These are phyloP conservation scores for Puccinia brachypodii DNA, from an alignment of 1,284 basidiomycete species.

Conservation along the genomic window DNA sequence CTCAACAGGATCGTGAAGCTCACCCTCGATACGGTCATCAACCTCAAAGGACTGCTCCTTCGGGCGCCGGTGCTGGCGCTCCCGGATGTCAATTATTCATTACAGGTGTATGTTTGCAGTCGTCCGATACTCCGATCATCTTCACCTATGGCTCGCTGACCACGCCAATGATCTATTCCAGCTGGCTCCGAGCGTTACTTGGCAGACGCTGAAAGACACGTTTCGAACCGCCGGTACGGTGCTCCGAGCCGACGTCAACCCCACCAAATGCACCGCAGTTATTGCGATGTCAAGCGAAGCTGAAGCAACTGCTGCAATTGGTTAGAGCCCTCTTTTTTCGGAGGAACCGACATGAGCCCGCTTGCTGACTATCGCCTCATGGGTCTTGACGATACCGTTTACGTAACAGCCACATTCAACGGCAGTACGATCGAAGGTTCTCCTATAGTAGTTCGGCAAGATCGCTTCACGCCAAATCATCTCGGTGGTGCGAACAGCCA, in stretches of 20 bases:
- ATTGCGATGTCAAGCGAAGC: constrained; percentile 86
- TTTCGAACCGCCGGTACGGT: constrained; percentile 93
- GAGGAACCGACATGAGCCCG: neutral
- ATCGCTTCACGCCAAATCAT: constrained; percentile 29
- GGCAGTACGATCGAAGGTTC: constrained; percentile 46
- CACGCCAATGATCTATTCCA: constrained; percentile 56
- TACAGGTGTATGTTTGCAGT: constrained; percentile 38
- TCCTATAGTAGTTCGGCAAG: constrained; percentile 36
- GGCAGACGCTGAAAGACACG: constrained; percentile 97
- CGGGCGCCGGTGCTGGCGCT: constrained; percentile 1
- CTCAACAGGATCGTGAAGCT: constrained; percentile 82
- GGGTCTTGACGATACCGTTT: too few species aligned
- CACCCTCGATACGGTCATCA: constrained; percentile 90
- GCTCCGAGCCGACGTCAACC: constrained; percentile 89
- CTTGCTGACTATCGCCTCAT: neutral
- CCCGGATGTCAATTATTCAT: constrained; percentile 40
- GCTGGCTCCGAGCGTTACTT: constrained; percentile 91
- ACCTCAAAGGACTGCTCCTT: constrained; percentile 58
- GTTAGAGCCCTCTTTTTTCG: constrained; percentile 18
- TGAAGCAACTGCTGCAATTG: constrained; percentile 64
- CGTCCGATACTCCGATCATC: neutral
- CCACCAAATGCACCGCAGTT: constrained; percentile 88
- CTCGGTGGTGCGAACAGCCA: neutral
- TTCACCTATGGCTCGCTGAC: neutral
- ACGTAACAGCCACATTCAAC: constrained; percentile 36